Evolutionary conservation across 2,329 filamentous ascomycete species (phyloP).

Genomic region (Arthrinium phaeospermum): DNA sequence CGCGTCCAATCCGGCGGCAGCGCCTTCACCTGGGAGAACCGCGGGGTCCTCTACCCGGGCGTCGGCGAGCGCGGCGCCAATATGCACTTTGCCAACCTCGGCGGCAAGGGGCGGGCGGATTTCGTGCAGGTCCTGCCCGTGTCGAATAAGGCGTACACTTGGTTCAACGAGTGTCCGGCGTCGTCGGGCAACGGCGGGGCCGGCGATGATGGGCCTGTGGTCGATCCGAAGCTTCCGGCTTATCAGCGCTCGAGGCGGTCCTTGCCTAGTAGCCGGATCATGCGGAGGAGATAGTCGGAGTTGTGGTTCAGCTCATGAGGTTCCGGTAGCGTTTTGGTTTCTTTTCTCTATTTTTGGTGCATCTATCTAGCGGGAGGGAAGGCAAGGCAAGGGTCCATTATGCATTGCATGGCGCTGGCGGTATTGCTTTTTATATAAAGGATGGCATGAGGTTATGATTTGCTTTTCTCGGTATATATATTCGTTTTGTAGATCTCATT

Average conservation of each 20-base stretch:
- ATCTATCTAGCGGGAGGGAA: not conserved
- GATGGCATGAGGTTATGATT: too few relatives aligned
- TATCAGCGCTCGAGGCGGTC: not conserved
- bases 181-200: not conserved
- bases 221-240: not conserved
- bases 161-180: constrained; percentile 19
- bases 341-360: not conserved
- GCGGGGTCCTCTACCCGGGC: constrained; percentile 16
- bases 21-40: constrained; percentile 21
- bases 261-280: not conserved
- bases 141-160: constrained; percentile 1
- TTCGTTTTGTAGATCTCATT: too few relatives aligned
- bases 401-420: not conserved
- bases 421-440: not conserved
- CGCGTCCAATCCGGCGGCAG: constrained; percentile 7
- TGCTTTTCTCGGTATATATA: not conserved
- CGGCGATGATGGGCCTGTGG: constrained; percentile 13
- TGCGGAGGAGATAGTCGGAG: constrained; percentile 1
- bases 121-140: constrained; percentile 15
- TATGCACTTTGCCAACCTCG: constrained; percentile 18
- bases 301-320: not conserved
- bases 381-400: not conserved
- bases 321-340: not conserved
- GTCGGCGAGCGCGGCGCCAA: constrained; percentile 16
- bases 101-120: constrained; percentile 11